These are phyloP conservation scores for Hansenula lynferdii DNA, from an alignment of 1,139 yeast genomes.

Conservation along the genomic window DNA sequence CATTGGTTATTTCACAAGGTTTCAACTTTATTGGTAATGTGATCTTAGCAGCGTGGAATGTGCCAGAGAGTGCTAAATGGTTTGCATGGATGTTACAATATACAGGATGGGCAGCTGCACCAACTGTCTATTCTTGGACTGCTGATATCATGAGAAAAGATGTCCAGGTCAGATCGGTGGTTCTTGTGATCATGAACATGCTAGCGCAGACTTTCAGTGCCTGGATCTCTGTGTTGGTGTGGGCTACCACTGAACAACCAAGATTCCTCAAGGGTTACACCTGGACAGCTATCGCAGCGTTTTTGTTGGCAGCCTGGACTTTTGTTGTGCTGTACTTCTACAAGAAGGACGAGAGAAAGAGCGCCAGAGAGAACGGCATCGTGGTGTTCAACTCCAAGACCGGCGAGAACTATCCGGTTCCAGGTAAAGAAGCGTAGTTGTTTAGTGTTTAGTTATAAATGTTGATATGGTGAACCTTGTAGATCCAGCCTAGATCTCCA, in stretches of 20 bases:
- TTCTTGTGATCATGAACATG: conserved; percentile 33
- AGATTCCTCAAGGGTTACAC: conserved; percentile 45
- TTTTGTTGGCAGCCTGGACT: conserved; percentile 43
- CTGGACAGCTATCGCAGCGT: conserved; percentile 46
- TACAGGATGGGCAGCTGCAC: conserved; percentile 41
- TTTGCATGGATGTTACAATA: conserved; percentile 42
- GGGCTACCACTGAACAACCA: conserved; percentile 51
- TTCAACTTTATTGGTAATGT: conserved; percentile 40
- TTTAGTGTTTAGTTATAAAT: too few species aligned
- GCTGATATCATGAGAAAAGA: conserved; percentile 36
- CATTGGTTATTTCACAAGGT: conserved; percentile 48
- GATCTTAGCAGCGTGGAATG: conserved; percentile 42
- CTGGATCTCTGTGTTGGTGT: conserved; percentile 40
- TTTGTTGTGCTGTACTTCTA: conserved; percentile 50
- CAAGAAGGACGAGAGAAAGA: conserved; percentile 49
- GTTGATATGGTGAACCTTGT: too few species aligned
- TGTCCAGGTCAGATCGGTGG: conserved; percentile 34
- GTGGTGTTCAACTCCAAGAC: conserved; percentile 38
- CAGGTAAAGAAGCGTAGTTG: conserved; percentile 1
- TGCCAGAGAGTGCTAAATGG: conserved; percentile 86
- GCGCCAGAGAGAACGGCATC: conserved; percentile 50
- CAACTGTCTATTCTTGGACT: conserved; percentile 35
- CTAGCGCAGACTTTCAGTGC: conserved; percentile 35
- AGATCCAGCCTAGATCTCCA: too few species aligned
- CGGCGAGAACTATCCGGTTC: conserved; percentile 17